Base-by-base conservation (phyloP, 2,329 filamentous ascomycete species). In the Trichothecium sympodiale region DNA sequence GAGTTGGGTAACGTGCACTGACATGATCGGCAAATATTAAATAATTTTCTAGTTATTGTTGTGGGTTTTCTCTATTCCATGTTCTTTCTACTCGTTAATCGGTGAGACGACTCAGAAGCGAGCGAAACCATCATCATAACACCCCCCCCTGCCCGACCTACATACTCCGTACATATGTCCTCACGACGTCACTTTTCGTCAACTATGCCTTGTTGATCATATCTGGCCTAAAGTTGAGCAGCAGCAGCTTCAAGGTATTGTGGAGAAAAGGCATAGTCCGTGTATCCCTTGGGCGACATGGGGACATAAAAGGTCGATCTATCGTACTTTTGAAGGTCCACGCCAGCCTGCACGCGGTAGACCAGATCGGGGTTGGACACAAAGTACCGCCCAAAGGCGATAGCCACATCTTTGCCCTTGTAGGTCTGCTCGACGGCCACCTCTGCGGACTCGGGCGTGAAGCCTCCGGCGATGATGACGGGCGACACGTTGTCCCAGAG, bases 381-480 rank as follows among this genome's bases (percentile, higher is more conserved):
- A 38, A 51, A 57, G 34, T 47, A 47, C 18, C 54, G 44, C 1
- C 54, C 53, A 35, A 57, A 53, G 12, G 45, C 43, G 27, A 67
- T 36, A 16, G 71, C 43, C 8, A 51, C 67, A 41, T 71, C 66
- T 35, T 65, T 66, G 17, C 50, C 57, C 27, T 55, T 55, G 29
- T 71, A 59, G 33, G 66, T 56, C 52, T 65, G 76, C 0, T 69
- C 71, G 8, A 71, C 71, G 0, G 66, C 71, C 35, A 64, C 66
- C 3, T 58, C 59, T 0, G 59, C 60, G 39, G 71, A 73, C 27
- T 55, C 55, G 28, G 71, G 59, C 33, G 66, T 56, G 52, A 65
- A 77, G 0, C 70, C 71, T 7, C 71, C 71, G 0, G 67, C 71
- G 0, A 70, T 64, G 40, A 77, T 62, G 51, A 76, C 72, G 0